A percentile compares a stretch with the other conserved stretches of the same genome.
phyloP scores from a whole-genome alignment of 1,284 basidiomycete species.

The Trichosporon coremiiforme region DNA sequence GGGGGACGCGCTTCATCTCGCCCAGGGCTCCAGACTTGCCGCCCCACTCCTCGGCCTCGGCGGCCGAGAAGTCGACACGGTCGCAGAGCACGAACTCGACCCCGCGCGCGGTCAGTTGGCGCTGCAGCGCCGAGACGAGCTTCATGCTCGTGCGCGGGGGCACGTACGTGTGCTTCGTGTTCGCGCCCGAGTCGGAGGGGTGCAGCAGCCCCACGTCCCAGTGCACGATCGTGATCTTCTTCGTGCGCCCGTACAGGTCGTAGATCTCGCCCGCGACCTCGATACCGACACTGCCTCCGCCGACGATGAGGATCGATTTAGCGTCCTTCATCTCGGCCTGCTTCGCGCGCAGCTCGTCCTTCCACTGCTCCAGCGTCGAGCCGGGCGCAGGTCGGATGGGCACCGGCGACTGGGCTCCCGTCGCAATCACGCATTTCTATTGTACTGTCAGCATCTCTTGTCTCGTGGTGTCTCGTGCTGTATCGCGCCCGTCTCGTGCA shows the following conservation, averaged over 20 bases:
- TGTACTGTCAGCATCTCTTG: constrained; percentile 5
- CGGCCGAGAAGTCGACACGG: constrained; percentile 43
- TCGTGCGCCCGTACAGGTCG: constrained; percentile 38
- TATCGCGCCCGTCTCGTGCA: not conserved
- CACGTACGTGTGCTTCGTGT: constrained; percentile 34
- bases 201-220: constrained; percentile 38
- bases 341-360: constrained; percentile 34
- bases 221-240: constrained; percentile 38
- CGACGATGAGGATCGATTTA: constrained; percentile 53
- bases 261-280: constrained; percentile 57
- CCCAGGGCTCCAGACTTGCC: constrained; percentile 42
- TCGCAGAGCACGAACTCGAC: constrained; percentile 54
- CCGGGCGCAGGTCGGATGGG: constrained; percentile 49
- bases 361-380: constrained; percentile 36
- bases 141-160: constrained; percentile 41
- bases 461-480: no score
- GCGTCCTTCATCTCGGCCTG: constrained; percentile 33
- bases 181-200: constrained; percentile 32
- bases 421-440: constrained; percentile 50
- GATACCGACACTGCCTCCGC: constrained; percentile 58
- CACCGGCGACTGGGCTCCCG: constrained; percentile 48
- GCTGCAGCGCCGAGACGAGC: constrained; percentile 43
- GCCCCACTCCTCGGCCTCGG: constrained; percentile 38
- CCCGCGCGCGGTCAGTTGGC: constrained; percentile 45
- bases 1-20: constrained; percentile 44